Percentiles rank a stretch among this genome's conserved stretches.
phyloP scores from a whole-genome alignment of 2,329 filamentous ascomycete species.

The Fusarium incarnatum region DNA sequence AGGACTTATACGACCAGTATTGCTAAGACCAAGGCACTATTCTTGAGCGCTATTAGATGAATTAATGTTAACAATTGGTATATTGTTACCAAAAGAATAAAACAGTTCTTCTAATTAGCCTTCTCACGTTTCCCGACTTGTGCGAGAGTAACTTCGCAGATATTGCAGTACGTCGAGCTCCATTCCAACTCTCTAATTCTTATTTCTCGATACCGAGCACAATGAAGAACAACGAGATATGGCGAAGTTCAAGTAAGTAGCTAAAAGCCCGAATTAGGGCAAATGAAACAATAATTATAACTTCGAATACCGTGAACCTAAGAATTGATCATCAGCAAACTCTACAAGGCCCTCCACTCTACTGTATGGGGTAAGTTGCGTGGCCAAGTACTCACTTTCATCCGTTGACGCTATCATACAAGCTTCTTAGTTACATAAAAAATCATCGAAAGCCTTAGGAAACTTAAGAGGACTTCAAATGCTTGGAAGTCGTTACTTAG shows the following conservation, averaged over 20 bases:
- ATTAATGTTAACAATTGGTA: not conserved
- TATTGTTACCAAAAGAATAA: not conserved
- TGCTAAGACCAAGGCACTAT: not conserved
- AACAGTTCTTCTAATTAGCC: not conserved
- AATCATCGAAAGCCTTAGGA: too few species aligned
- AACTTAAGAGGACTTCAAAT: not conserved
- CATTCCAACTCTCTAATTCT: not conserved
- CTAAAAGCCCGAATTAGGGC: not conserved
- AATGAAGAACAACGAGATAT: not conserved
- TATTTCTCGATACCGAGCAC: not conserved
- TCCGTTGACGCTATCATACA: not conserved
- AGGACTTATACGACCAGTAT: not conserved
- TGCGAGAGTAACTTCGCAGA: not conserved
- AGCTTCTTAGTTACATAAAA: not conserved
- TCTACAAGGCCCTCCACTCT: not conserved
- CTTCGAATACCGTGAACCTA: not conserved
- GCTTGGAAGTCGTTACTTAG: too few species aligned
- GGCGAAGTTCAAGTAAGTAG: not conserved
- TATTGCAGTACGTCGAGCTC: not conserved
- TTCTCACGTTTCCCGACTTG: not conserved
- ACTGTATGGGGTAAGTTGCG: not conserved
- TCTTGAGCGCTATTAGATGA: not conserved
- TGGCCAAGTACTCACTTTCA: not conserved
- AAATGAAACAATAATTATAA: not conserved
- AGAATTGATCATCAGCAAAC: not conserved